Conservation (phyloP, 163 green algal species). For the Dunaliella salina region DNA sequence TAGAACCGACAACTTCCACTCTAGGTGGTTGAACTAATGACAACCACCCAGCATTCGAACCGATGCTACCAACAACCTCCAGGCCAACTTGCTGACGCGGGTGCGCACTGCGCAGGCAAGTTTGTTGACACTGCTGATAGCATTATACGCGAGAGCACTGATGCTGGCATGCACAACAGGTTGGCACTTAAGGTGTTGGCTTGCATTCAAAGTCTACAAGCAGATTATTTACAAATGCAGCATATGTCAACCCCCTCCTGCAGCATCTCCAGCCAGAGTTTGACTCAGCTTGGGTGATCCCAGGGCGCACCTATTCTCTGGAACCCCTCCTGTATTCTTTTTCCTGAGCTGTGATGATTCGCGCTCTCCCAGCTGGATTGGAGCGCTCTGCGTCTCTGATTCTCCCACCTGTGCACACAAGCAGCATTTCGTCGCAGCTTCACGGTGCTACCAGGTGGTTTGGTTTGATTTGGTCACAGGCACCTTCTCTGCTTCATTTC, state of each 20-base stretch:
- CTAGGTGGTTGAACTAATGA: neutral
- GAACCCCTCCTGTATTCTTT: neutral
- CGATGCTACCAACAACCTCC: neutral
- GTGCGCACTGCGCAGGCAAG: too few relatives aligned
- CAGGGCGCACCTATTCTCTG: neutral
- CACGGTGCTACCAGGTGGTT: neutral
- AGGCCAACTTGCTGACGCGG: too few relatives aligned
- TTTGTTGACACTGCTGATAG: too few relatives aligned
- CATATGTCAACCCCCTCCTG: too few relatives aligned
- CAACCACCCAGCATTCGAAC: neutral
- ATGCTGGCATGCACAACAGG: too few relatives aligned
- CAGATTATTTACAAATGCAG: too few relatives aligned
- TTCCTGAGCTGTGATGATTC: neutral
- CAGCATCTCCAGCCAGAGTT: too few relatives aligned
- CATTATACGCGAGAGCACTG: too few relatives aligned
- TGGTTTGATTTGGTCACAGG: neutral
- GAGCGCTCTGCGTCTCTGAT: neutral
- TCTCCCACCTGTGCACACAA: neutral
- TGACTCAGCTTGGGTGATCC: too few relatives aligned
- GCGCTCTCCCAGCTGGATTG: neutral
- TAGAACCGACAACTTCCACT: neutral
- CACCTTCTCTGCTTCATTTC: too few relatives aligned
- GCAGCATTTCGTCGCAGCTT: neutral
- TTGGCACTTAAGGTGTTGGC: too few relatives aligned
- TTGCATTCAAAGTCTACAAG: too few relatives aligned